Percentiles rank a stretch among this genome's conserved stretches.
Evolutionary conservation across 768 basidiomycete genomes (phyloP).

Genomic region (Pleurotus platypus): DNA sequence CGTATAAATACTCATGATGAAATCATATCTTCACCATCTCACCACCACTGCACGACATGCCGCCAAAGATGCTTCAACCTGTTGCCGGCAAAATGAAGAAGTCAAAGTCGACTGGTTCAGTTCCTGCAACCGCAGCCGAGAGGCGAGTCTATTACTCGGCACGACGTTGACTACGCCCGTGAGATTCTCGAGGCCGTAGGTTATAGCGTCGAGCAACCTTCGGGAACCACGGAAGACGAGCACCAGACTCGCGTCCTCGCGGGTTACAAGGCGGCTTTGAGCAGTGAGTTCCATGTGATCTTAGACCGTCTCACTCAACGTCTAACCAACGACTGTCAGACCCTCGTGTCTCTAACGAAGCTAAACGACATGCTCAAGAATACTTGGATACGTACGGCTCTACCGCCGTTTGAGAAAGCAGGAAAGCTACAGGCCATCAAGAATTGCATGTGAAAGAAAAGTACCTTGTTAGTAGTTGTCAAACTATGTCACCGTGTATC

Average conservation of each 20-base stretch:
- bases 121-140: no score
- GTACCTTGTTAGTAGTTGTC: no score
- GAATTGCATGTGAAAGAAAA: not conserved
- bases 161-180: constrained; percentile 51
- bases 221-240: constrained; percentile 25
- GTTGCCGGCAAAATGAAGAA: no score
- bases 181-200: constrained; percentile 49
- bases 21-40: no score
- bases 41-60: no score
- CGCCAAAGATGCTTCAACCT: no score
- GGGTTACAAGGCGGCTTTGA: constrained; percentile 54
- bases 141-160: constrained; percentile 42
- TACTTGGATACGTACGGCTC: constrained; percentile 29
- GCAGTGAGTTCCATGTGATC: constrained; percentile 26
- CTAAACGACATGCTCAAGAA: constrained; percentile 45
- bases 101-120: no score
- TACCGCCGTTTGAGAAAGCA: not conserved
- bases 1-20: no score
- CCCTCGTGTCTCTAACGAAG: constrained; percentile 41
- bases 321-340: constrained; percentile 24
- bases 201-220: constrained; percentile 23
- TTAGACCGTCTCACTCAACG: not conserved
- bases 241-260: constrained; percentile 45
- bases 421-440: no score
- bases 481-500: no score